Percentiles rank a stretch among this genome's conserved stretches.
Conservation (phyloP, 2,329 filamentous ascomycete species). For the Rutstroemia sp. region DNA sequence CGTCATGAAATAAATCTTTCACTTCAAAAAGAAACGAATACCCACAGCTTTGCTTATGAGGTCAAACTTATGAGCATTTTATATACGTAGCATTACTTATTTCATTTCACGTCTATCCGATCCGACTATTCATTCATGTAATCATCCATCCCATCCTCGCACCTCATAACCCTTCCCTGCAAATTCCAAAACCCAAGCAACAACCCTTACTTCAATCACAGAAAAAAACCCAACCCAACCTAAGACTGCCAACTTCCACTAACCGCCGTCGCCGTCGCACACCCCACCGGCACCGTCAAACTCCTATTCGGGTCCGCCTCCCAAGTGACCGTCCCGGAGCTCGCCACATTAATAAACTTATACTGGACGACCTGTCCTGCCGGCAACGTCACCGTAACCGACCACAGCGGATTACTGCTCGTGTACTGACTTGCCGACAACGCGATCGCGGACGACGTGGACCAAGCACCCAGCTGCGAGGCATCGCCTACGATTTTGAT, state of each 20-base stretch:
- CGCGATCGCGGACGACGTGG: constrained; percentile 43
- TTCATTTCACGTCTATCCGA: background rate
- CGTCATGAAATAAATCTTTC: no score
- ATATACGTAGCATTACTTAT: background rate
- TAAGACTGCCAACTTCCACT: constrained; percentile 19
- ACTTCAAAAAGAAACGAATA: no score
- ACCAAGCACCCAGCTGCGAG: constrained; percentile 55
- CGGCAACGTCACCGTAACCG: constrained; percentile 44
- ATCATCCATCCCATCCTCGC: background rate
- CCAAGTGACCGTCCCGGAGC: constrained; percentile 51
- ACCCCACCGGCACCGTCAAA: constrained; percentile 23
- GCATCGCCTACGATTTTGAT: constrained; percentile 58
- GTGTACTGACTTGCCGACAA: constrained; percentile 55
- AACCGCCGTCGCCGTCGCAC: constrained; percentile 20
- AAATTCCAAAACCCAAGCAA: background rate
- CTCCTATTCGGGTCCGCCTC: constrained; percentile 44
- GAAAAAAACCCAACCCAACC: background rate
- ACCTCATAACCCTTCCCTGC: background rate
- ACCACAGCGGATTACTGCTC: constrained; percentile 53
- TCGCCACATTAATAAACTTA: constrained; percentile 58
- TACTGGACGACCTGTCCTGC: constrained; percentile 54
- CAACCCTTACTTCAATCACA: no score
- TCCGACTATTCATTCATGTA: no score
- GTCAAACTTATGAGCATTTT: background rate
- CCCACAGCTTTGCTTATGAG: no score